A percentile compares a stretch with the other conserved stretches of the same genome.
These are phyloP conservation scores for Papilionanthe hybrid DNA, from an alignment of 116 monocot genomes.

Conservation along the genomic window DNA sequence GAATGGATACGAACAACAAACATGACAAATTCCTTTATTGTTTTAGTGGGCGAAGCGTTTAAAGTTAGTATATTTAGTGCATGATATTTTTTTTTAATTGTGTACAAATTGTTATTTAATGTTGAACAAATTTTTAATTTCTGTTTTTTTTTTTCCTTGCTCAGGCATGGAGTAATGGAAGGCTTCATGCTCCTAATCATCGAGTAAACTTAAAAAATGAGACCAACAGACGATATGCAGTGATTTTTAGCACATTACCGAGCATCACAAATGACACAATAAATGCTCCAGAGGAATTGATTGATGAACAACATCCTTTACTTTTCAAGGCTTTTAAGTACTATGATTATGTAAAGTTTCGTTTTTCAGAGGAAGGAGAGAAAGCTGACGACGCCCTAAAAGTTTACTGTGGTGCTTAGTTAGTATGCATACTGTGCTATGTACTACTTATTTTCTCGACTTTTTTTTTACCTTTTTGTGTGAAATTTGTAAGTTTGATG, in stretches of 20 bases:
- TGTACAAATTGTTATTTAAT: not conserved
- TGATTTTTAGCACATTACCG: not conserved
- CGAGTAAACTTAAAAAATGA: no score
- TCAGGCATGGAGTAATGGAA: not conserved
- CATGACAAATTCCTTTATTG: no score
- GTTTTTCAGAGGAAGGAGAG: no score
- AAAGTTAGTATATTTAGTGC: not conserved
- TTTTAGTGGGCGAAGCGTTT: not conserved
- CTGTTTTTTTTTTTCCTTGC: not conserved
- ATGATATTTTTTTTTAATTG: not conserved
- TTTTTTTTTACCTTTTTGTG: no score
- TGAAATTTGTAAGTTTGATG: no score
- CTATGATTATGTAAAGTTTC: no score
- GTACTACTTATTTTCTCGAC: no score
- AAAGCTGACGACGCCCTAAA: no score
- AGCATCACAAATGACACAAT: not conserved
- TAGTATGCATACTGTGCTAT: no score
- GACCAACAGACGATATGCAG: not conserved
- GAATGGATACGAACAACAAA: no score
- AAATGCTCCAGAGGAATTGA: not conserved
- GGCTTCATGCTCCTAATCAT: not conserved
- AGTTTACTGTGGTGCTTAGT: not conserved
- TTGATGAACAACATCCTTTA: not conserved
- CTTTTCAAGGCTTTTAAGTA: no score
- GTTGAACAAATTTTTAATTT: not conserved